phyloP scores from a whole-genome alignment of 768 basidiomycete genomes.

The Suillus discolor region DNA sequence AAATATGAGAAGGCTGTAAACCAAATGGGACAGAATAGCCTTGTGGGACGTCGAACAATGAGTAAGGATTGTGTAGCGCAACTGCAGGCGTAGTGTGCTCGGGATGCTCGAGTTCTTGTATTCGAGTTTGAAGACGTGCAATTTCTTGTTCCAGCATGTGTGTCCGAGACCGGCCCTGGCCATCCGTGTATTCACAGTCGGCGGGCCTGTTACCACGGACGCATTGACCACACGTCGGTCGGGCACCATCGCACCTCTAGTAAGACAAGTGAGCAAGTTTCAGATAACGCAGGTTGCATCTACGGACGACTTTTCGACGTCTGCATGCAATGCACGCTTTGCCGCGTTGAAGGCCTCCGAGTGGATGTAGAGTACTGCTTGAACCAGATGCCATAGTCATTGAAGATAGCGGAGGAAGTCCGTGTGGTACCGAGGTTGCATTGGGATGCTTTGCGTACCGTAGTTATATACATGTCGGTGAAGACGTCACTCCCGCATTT shows the following conservation, averaged over 20 bases:
- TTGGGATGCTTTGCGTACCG: too few species aligned
- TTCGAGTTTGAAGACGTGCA: slow-evolving; percentile 53
- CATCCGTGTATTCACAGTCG: slow-evolving; percentile 74
- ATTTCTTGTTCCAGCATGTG: slow-evolving; percentile 63
- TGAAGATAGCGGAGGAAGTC: neutral
- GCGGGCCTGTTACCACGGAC: slow-evolving; percentile 57
- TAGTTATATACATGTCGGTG: neutral
- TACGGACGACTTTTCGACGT: slow-evolving; percentile 50
- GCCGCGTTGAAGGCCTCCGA: slow-evolving; percentile 43
- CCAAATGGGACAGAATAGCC: neutral
- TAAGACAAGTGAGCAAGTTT: neutral
- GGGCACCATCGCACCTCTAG: slow-evolving; percentile 69
- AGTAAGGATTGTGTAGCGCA: slow-evolving; percentile 54
- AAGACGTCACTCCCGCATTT: neutral
- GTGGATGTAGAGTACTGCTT: slow-evolving; percentile 12
- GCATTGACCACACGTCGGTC: slow-evolving; percentile 69
- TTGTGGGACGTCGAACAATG: neutral
- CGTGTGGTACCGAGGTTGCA: too few species aligned
- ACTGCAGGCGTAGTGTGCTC: slow-evolving; percentile 48
- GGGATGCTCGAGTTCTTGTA: slow-evolving; percentile 60
- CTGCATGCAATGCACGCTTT: slow-evolving; percentile 58
- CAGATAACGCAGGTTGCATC: too few species aligned
- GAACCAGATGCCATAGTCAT: slow-evolving; percentile 7
- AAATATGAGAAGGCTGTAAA: neutral
- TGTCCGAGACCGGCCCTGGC: slow-evolving; percentile 59